phyloP scores from a whole-genome alignment of 176 grass and related monocot genomes.

The Raddia guianensis region DNA sequence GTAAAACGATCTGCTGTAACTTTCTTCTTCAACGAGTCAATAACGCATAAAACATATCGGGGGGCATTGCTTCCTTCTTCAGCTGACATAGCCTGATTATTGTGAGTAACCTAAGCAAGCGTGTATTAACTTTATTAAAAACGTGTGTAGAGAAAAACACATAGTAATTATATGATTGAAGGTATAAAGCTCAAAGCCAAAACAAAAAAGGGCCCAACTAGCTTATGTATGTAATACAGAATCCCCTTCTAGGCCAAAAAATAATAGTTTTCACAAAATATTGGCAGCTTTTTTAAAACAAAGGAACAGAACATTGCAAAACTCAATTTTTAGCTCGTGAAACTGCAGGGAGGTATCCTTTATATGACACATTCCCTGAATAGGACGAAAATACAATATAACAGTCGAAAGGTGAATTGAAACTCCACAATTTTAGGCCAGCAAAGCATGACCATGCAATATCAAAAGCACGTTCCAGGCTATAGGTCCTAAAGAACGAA shows the following conservation, averaged over 20 bases:
- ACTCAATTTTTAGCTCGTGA: background rate
- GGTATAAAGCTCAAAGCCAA: conserved; percentile 1
- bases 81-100: conserved; percentile 28
- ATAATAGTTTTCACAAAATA: background rate
- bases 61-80: conserved; percentile 50
- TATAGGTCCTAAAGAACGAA: background rate
- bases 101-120: conserved; percentile 33
- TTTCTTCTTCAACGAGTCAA: conserved; percentile 81
- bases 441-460: background rate
- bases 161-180: background rate
- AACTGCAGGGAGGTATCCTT: background rate
- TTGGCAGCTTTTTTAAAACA: background rate
- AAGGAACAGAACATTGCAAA: background rate
- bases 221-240: background rate
- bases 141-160: background rate
- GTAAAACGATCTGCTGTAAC: conserved; percentile 53
- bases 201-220: conserved; percentile 28
- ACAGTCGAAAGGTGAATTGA: background rate
- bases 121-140: conserved; percentile 10
- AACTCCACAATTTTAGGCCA: background rate
- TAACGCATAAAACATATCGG: conserved; percentile 49
- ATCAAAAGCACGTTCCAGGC: background rate
- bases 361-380: conserved; percentile 11
- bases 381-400: background rate
- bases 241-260: background rate